Conservation (phyloP, 2,329 filamentous ascomycete species). For the Colletotrichum melonis region DNA sequence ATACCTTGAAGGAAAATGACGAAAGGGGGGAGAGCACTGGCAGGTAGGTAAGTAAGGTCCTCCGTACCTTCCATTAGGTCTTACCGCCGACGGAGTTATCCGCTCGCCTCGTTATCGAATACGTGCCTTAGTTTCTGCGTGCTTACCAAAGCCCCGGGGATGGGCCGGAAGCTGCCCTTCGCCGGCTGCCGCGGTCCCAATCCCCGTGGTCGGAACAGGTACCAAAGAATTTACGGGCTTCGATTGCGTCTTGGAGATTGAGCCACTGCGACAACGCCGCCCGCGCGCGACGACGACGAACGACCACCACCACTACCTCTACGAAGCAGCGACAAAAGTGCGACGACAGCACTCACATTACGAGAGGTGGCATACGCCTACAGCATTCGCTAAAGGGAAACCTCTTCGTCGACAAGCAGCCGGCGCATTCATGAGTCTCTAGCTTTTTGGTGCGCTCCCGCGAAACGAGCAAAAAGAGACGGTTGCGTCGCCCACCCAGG, state of each 20-base stretch:
- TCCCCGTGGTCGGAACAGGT: not conserved
- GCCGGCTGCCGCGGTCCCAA: constrained; percentile 14
- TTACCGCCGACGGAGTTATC: no score
- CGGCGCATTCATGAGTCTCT: constrained; percentile 29
- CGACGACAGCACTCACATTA: not conserved
- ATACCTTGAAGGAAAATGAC: not conserved
- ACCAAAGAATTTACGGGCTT: constrained; percentile 24
- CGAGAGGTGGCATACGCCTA: no score
- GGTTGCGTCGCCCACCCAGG: not conserved
- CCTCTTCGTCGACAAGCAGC: not conserved
- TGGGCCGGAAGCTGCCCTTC: not conserved
- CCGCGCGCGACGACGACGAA: not conserved
- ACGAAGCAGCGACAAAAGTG: not conserved
- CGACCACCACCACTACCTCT: not conserved
- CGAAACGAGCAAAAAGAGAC: not conserved
- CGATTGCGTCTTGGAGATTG: not conserved
- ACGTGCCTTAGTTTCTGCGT: not conserved
- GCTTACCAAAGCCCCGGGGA: not conserved
- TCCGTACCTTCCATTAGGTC: not conserved
- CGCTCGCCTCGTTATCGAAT: constrained; percentile 5
- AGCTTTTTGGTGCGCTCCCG: constrained; percentile 26
- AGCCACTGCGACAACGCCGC: constrained; percentile 14
- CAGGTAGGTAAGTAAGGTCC: no score
- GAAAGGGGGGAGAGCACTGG: not conserved
- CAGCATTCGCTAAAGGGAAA: not conserved